Evolutionary conservation across 2,329 filamentous ascomycete genomes (phyloP).

Genomic region (Cytospora paraplurivora): DNA sequence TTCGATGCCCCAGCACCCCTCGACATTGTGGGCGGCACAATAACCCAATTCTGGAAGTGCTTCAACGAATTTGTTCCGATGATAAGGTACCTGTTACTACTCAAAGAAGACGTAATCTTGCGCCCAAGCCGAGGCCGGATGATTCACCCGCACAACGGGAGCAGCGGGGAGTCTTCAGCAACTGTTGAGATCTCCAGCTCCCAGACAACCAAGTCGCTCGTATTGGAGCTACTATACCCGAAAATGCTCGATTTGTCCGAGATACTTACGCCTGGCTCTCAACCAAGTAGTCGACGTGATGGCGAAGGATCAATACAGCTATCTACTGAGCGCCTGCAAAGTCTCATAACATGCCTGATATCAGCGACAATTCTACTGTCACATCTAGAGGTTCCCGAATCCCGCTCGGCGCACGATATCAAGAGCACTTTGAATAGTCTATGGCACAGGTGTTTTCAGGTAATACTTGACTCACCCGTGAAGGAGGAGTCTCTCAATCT

Average conservation of each 20-base stretch:
- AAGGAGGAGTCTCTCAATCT: conserved; percentile 49
- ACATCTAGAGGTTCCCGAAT: conserved; percentile 50
- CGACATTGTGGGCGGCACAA: conserved; percentile 48
- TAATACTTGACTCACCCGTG: conserved; percentile 48
- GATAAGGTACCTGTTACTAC: conserved; percentile 58
- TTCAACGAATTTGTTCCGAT: conserved; percentile 48
- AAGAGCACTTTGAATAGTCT: conserved; percentile 47
- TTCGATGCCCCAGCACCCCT: conserved; percentile 38
- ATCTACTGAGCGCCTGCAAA: conserved; percentile 55
- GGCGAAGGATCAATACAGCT: conserved; percentile 51
- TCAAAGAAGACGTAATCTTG: conserved; percentile 41
- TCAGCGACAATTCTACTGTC: conserved; percentile 50
- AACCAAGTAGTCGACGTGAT: conserved; percentile 36
- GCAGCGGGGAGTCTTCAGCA: conserved; percentile 7
- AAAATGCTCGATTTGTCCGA: conserved; percentile 54
- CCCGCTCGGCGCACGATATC: conserved; percentile 51
- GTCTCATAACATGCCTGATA: conserved; percentile 52
- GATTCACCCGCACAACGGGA: not conserved
- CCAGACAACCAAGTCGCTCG: conserved; percentile 51
- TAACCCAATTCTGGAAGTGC: conserved; percentile 52
- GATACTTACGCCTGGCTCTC: conserved; percentile 50
- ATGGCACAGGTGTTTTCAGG: conserved; percentile 44
- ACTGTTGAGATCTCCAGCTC: conserved; percentile 33
- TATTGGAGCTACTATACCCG: conserved; percentile 56
- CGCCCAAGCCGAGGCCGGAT: not conserved